These are phyloP conservation scores for Tilletia caries DNA, from an alignment of 1,284 basidiomycete species.

Conservation along the genomic window DNA sequence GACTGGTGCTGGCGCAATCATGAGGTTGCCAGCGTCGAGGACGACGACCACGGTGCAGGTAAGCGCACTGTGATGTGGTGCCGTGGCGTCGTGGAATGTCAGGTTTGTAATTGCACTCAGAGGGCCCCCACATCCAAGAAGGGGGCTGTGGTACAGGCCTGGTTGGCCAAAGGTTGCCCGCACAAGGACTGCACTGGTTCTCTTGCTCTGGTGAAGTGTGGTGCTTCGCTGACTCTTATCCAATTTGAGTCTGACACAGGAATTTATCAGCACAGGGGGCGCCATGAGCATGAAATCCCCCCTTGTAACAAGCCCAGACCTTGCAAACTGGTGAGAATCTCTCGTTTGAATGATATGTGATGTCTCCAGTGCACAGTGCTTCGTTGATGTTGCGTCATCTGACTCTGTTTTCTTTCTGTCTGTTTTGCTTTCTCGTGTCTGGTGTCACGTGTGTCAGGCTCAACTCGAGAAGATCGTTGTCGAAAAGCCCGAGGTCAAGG, in stretches of 20 bases:
- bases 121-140: neutral
- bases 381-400: neutral
- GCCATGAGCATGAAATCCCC: neutral
- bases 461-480: neutral
- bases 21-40: neutral
- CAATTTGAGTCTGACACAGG: neutral
- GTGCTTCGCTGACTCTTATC: neutral
- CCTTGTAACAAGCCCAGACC: constrained; percentile 7
- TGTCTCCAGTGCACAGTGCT: neutral
- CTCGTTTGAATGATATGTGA: too few species aligned
- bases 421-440: neutral
- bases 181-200: neutral
- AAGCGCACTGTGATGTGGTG: neutral
- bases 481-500: neutral
- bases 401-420: neutral
- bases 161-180: neutral
- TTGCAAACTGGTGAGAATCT: neutral
- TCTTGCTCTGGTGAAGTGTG: neutral
- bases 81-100: neutral
- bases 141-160: neutral
- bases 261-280: neutral
- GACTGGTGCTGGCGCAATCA: constrained; percentile 8
- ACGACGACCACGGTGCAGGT: neutral
- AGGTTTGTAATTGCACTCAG: neutral
- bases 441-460: neutral